Evolutionary conservation across 164 flowering plant genomes (phyloP), one percentile per base, ranked within the genome.

Genomic region (Warburgia ugandensis): DNA sequence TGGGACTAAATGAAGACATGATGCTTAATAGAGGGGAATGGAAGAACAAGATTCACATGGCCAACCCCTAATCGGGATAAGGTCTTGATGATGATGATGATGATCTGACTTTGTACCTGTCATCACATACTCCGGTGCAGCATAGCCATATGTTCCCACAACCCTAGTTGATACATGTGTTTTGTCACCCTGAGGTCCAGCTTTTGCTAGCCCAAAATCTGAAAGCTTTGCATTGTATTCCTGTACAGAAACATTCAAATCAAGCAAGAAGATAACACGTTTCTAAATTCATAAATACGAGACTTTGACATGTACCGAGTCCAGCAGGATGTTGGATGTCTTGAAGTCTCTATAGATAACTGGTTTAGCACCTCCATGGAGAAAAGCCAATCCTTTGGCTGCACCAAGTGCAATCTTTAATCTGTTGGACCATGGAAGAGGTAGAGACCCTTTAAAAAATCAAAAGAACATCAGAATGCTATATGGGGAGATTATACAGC

Each of bases 41-140:
- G 39, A 2, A 2, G 2, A 36, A 12, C 5, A 13, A 37, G 17
- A 4, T 16, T 37, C 17, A n/a, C n/a, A n/a, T n/a, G n/a, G n/a
- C n/a, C n/a, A n/a, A n/a, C n/a, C n/a, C n/a, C n/a, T n/a, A n/a
- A n/a, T n/a, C n/a, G n/a, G n/a, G n/a, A n/a, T n/a, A n/a, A 39
- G 19, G 43, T 39, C 19, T 2, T 4, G 16, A 19, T 14, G 43
- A 19, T 13, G 20, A 0, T 6, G 20, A 17, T 16, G 8, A 35
- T 50, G 19, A 35, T 26, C 11, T 22, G 29, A 40, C 41, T 50
- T 39, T 40, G 1, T 72, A 92, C 98, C 98, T 58, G 98, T 92
- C 96, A 83, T 87, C 50, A 92, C 94, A 75, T 92, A 91, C 53
- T 91, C 98, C 37, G 98, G 98, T 50, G 98, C 98, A 54, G 98